A percentile compares a stretch with the other conserved stretches of the same genome.
Evolutionary conservation across 1,284 basidiomycete genomes (phyloP).

Genomic region (Cryptococcus sp.): DNA sequence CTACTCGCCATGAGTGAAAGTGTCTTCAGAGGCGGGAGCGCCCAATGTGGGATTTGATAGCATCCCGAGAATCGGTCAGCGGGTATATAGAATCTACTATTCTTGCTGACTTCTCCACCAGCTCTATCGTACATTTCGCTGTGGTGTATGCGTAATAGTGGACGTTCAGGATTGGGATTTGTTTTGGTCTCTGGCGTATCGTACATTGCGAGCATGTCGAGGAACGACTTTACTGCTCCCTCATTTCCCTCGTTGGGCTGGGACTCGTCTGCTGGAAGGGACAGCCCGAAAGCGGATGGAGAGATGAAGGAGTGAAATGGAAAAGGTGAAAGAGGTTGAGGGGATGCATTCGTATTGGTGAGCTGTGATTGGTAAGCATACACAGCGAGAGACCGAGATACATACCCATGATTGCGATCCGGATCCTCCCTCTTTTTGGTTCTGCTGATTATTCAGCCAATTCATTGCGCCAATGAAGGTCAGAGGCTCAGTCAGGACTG

Average conservation of each 20-base stretch:
- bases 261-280: slow-evolving; percentile 1
- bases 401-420: slow-evolving; percentile 2
- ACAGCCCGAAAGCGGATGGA: slow-evolving; percentile 25
- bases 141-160: slow-evolving; percentile 36
- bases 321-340: slow-evolving; percentile 29
- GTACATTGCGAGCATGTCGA: slow-evolving; percentile 37
- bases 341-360: slow-evolving; percentile 3
- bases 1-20: slow-evolving; percentile 47
- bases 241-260: slow-evolving; percentile 5
- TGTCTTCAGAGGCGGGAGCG: slow-evolving; percentile 45
- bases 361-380: slow-evolving; percentile 1
- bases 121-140: slow-evolving; percentile 8
- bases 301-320: slow-evolving; percentile 34
- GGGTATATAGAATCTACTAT: slow-evolving; percentile 40
- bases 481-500: not conserved
- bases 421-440: slow-evolving; percentile 15
- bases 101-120: slow-evolving; percentile 20
- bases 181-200: slow-evolving; percentile 37
- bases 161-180: slow-evolving; percentile 45
- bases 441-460: slow-evolving; percentile 30
- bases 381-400: not conserved
- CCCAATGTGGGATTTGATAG: slow-evolving; percentile 51
- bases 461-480: slow-evolving; percentile 39
- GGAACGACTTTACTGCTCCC: slow-evolving; percentile 18
- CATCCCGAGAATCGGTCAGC: slow-evolving; percentile 47